A percentile compares a stretch with the other conserved stretches of the same genome.
Conservation (phyloP, 495 filamentous ascomycete species). For the Hypomontagnella submonticulosa region DNA sequence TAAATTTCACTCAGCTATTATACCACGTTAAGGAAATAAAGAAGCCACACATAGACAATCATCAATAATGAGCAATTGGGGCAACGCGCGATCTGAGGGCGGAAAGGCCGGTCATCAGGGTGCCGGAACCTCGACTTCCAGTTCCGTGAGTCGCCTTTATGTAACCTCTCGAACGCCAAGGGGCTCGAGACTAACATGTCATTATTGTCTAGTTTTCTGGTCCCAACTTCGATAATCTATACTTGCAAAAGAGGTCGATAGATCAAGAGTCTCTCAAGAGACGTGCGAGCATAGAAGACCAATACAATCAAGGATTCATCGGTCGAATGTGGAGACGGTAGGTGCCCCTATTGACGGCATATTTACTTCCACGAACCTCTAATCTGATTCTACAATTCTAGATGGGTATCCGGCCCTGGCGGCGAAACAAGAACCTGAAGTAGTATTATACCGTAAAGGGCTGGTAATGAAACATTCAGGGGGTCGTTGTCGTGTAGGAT, state of each 20-base stretch:
- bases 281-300: constrained; percentile 25
- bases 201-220: constrained; percentile 9
- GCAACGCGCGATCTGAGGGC: constrained; percentile 8
- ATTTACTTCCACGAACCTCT: too few species aligned
- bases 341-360: not conserved
- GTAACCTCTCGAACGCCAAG: not conserved
- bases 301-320: constrained; percentile 16
- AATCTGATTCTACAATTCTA: constrained; percentile 13
- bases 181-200: not conserved
- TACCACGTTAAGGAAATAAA: not conserved
- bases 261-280: constrained; percentile 15
- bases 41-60: not conserved
- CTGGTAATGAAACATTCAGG: too few species aligned
- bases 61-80: constrained; percentile 13
- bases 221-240: constrained; percentile 16
- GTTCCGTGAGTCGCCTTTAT: constrained; percentile 14
- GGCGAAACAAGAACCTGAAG: not conserved
- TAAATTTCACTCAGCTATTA: not conserved
- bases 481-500: too few species aligned
- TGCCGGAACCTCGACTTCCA: not conserved
- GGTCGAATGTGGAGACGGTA: constrained; percentile 27
- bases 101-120: constrained; percentile 20
- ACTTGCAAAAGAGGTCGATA: constrained; percentile 17
- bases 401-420: constrained; percentile 23
- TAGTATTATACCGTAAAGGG: too few species aligned